A percentile compares a stretch with the other conserved stretches of the same genome.
phyloP scores from a whole-genome alignment of 2,329 filamentous ascomycete genomes.

The Colletotrichum sojae region DNA sequence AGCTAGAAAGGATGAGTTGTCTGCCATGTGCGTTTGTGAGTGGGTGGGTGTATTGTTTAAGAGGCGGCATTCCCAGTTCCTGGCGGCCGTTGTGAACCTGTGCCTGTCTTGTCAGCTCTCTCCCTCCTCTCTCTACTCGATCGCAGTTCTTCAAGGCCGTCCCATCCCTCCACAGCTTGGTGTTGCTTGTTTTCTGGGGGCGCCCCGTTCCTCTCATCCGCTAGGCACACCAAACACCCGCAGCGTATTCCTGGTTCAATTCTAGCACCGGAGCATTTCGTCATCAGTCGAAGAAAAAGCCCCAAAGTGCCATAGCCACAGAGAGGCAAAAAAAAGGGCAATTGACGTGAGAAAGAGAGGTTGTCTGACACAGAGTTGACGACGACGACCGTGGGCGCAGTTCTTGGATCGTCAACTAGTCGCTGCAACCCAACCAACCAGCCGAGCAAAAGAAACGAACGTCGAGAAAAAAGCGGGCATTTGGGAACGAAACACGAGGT shows the following conservation, averaged over 20 bases:
- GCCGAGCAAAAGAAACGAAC: neutral
- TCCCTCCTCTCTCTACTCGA: neutral
- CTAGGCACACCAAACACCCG: neutral
- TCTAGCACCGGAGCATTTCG: constrained; percentile 2
- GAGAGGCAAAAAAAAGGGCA: neutral
- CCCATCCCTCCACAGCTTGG: constrained; percentile 6
- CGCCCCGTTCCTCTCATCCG: neutral
- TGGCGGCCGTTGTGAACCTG: constrained; percentile 5
- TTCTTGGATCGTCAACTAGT: neutral
- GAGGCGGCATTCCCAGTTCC: constrained; percentile 28
- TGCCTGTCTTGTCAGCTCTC: neutral
- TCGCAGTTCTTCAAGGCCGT: constrained; percentile 2
- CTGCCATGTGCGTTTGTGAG: neutral
- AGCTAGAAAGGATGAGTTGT: neutral
- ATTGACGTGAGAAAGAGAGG: neutral
- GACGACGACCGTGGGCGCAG: constrained; percentile 12
- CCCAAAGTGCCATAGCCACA: neutral
- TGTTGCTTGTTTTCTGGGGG: constrained; percentile 33
- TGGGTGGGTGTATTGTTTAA: constrained; percentile 27
- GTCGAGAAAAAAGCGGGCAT: constrained; percentile 2
- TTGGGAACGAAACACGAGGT: constrained; percentile 6
- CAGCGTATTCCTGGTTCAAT: constrained; percentile 4
- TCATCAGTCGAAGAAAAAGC: neutral
- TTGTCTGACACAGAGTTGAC: neutral
- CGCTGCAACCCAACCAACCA: neutral